Evolutionary conservation across 345 rosid genomes (phyloP).

Genomic region (Dovyalis caffra): DNA sequence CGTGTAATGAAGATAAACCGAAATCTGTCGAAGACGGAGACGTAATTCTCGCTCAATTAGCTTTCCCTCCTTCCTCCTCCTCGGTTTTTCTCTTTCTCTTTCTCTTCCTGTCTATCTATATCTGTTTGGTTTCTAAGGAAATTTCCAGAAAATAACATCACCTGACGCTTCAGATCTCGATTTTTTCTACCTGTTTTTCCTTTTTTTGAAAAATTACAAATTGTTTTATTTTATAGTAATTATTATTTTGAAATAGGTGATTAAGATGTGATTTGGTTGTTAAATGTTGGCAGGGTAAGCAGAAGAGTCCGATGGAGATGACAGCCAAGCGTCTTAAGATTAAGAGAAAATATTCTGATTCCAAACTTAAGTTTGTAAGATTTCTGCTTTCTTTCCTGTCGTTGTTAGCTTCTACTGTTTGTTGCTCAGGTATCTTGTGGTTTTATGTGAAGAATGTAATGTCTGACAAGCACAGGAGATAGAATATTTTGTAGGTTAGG

Average conservation of each 20-base stretch:
- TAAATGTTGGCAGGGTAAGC: constrained; percentile 4
- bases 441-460: neutral
- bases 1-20: neutral
- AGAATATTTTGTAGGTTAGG: neutral
- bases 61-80: neutral
- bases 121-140: neutral
- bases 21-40: constrained; percentile 17
- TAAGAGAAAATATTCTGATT: constrained; percentile 23
- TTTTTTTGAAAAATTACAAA: neutral
- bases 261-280: neutral
- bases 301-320: constrained; percentile 13
- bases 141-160: neutral
- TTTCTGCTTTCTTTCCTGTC: no score
- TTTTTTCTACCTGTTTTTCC: neutral
- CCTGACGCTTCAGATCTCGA: constrained; percentile 15
- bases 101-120: neutral
- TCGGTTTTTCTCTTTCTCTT: neutral
- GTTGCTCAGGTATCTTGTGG: neutral
- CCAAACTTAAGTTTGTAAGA: constrained; percentile 26
- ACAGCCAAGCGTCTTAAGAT: constrained; percentile 19
- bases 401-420: no score
- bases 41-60: constrained; percentile 13
- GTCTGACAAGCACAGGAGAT: neutral
- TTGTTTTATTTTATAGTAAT: no score
- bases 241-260: neutral